Evolutionary conservation across 108 stramenopile species (phyloP).

Genomic region (Stephanodiscus triporus): DNA sequence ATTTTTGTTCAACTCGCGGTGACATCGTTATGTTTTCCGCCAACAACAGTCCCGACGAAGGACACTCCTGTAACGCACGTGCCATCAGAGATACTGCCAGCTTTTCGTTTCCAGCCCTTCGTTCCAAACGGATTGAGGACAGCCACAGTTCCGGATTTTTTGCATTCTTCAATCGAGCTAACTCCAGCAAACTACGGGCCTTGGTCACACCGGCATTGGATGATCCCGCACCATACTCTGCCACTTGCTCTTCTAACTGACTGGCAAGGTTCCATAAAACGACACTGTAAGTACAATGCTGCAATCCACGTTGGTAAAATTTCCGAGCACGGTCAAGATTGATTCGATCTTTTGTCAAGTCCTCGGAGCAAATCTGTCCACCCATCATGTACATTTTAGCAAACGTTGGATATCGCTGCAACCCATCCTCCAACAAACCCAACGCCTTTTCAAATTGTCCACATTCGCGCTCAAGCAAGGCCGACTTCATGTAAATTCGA

Average conservation of each 20-base stretch:
- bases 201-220: slow-evolving; percentile 74
- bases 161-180: slow-evolving; percentile 90
- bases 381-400: slow-evolving; percentile 97
- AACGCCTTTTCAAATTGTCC: slow-evolving; percentile 54
- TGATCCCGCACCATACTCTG: slow-evolving; percentile 44
- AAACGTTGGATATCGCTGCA: slow-evolving; percentile 72
- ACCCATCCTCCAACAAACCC: slow-evolving; percentile 81
- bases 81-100: slow-evolving; percentile 92
- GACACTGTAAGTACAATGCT: slow-evolving; percentile 73
- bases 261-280: slow-evolving; percentile 93
- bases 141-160: slow-evolving; percentile 87
- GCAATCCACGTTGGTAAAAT: slow-evolving; percentile 80
- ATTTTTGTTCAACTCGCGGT: slow-evolving; percentile 88
- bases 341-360: slow-evolving; percentile 59
- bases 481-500: slow-evolving; percentile 95
- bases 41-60: slow-evolving; percentile 87
- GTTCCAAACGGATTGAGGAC: slow-evolving; percentile 92
- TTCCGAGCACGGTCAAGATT: slow-evolving; percentile 76
- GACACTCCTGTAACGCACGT: slow-evolving; percentile 95
- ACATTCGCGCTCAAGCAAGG: slow-evolving; percentile 85
- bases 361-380: slow-evolving; percentile 89
- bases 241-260: slow-evolving; percentile 80
- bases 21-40: slow-evolving; percentile 88
- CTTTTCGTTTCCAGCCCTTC: slow-evolving; percentile 80
- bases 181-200: slow-evolving; percentile 92